Evolutionary conservation across 2,329 filamentous ascomycete genomes (phyloP).

Genomic region (Didymellaceae sp.): DNA sequence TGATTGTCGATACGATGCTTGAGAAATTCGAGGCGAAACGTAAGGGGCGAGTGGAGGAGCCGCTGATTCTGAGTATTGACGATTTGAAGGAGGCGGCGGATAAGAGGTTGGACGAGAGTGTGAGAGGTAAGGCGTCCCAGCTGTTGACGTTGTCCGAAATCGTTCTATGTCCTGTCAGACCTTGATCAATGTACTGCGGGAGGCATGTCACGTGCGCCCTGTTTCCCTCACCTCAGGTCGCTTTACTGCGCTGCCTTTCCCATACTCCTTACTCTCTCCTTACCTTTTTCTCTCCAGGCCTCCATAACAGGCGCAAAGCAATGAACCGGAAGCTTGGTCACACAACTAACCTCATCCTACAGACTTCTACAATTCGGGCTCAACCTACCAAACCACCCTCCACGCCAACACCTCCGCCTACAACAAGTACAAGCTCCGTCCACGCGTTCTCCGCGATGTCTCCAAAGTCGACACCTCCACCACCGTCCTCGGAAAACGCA

Average conservation of each 20-base stretch:
- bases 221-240: too few species aligned
- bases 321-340: too few species aligned
- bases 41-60: too few species aligned
- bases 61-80: conserved; percentile 40
- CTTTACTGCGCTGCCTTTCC: too few species aligned
- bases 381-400: conserved; percentile 55
- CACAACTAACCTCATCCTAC: not conserved
- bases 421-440: conserved; percentile 3
- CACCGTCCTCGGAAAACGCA: not conserved
- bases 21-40: conserved; percentile 2
- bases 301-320: too few species aligned
- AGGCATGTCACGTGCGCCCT: too few species aligned
- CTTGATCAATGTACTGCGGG: too few species aligned
- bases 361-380: conserved; percentile 66
- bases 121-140: conserved; percentile 8
- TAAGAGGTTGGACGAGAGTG: conserved; percentile 19
- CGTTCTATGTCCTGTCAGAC: too few species aligned
- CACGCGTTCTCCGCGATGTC: conserved; percentile 6
- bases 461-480: conserved; percentile 1
- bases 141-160: too few species aligned
- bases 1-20: not conserved
- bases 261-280: too few species aligned
- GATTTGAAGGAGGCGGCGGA: conserved; percentile 45
- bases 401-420: not conserved
- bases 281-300: too few species aligned